phyloP scores from a whole-genome alignment of 495 filamentous ascomycete species.

The Podospora pseudopauciseta region DNA sequence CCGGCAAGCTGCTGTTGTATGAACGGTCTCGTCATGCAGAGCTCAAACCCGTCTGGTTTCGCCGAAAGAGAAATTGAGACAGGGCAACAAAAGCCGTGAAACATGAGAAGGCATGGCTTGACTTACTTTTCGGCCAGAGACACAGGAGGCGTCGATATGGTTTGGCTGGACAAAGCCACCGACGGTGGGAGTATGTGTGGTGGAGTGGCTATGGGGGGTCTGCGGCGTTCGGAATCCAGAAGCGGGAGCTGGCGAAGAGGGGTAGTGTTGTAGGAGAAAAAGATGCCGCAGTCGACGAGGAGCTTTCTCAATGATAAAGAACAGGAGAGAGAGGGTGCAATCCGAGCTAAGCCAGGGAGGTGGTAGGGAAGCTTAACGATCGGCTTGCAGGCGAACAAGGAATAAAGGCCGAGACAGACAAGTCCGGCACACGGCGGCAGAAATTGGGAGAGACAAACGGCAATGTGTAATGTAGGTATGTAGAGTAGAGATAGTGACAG shows the following conservation, averaged over 20 bases:
- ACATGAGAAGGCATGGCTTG: neutral
- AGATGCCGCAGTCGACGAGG: conserved; percentile 1
- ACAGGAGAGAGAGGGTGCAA: neutral
- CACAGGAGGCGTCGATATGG: too few relatives aligned
- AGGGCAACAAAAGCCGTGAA: conserved; percentile 3
- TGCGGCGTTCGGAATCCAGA: neutral
- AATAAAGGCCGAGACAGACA: conserved; percentile 15
- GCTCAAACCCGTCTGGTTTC: neutral
- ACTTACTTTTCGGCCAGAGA: conserved; percentile 9
- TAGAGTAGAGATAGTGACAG: neutral
- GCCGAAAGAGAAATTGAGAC: neutral
- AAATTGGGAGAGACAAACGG: conserved; percentile 13
- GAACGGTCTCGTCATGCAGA: neutral
- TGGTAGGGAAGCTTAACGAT: conserved; percentile 6
- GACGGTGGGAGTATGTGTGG: neutral
- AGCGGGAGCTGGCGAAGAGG: neutral
- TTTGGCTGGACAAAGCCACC: neutral
- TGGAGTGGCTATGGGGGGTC: neutral
- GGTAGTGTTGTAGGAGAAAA: neutral
- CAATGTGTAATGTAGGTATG: too few relatives aligned
- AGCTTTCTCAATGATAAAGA: conserved; percentile 14
- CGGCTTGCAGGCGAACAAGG: conserved; percentile 15
- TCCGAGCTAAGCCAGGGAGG: conserved; percentile 5
- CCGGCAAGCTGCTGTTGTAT: conserved; percentile 15
- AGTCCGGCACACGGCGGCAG: conserved; percentile 9